These are phyloP conservation scores for Melocanna baccifera DNA, from an alignment of 176 grass and related monocot species.

Conservation along the genomic window DNA sequence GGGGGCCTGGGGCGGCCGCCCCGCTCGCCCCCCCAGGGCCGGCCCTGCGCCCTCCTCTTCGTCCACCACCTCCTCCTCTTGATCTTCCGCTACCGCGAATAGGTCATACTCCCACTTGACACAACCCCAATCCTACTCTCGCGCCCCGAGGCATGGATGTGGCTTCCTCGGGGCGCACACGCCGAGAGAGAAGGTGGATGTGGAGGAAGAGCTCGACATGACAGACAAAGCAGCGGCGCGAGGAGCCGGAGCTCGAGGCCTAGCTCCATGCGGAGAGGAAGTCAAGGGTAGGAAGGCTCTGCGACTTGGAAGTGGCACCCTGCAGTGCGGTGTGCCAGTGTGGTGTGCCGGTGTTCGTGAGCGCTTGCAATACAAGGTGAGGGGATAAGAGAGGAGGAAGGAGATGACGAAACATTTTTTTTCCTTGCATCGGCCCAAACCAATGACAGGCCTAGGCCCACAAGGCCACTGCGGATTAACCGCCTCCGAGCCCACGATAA, in stretches of 20 bases:
- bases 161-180: background rate
- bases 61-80: constrained; percentile 5
- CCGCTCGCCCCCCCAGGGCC: too few species aligned
- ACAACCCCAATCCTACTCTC: background rate
- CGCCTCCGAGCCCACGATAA: constrained; percentile 2
- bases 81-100: background rate
- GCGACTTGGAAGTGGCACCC: background rate
- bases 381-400: constrained; percentile 30
- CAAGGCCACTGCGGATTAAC: background rate
- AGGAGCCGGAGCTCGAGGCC: constrained; percentile 43
- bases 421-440: background rate
- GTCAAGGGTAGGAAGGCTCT: background rate
- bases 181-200: background rate
- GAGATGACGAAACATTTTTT: background rate
- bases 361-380: background rate
- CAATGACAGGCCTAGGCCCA: fast-evolving
- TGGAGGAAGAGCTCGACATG: background rate
- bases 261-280: constrained; percentile 45
- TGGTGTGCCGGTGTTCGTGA: background rate
- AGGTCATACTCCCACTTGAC: constrained; percentile 19
- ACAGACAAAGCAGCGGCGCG: constrained; percentile 25
- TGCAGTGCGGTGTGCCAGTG: background rate
- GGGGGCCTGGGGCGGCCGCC: too few species aligned
- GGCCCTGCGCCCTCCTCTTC: background rate
- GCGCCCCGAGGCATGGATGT: background rate